Evolutionary conservation across 2,329 filamentous ascomycete genomes (phyloP), one percentile per base, ranked within the genome.

Genomic region (Diaporthe vaccinii): DNA sequence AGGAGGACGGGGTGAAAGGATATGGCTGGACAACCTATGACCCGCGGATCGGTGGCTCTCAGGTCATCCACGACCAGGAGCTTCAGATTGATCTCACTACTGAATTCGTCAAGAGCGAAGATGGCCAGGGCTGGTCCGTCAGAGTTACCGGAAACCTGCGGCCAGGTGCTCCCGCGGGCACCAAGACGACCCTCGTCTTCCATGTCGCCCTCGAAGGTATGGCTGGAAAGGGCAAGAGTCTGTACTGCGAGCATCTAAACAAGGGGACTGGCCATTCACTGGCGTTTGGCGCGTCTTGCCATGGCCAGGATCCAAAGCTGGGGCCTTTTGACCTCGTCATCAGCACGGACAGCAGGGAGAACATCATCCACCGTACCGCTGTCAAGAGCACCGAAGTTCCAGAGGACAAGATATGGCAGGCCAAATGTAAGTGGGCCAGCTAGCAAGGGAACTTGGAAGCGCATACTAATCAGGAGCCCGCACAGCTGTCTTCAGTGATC

Each of bases 1-100:
- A 94, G 81, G 86, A 93, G 82, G 91, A 93, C 81, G 72, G 89
- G 75, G 93, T 94, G 87, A 89, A 88, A 46, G 91, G 92, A 62
- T 94, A 93, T 79, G 92, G 92, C 76, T 94, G 92, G 92, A 91
- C 93, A 76, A 89, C 91, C 78, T 94, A 93, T 81, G 92, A 94
- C 80, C 89, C 92, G 28, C 87, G 92, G 69, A 89, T 88, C 73
- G 92, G 92, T 76, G 92, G 92, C 74, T 87, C 89, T 17, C 90
- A 94, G 82, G 90, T 89, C 1, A 91, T 94, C 75, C 90, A 92
- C 79, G 92, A 94, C 81, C 89, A 89, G 44, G 90, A 87, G 59
- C 93, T 93, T 80, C 87, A 86, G 70, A 84, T 94, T 71, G 92
- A 94, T 81, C 85, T 94, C 74, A 92, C 91, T n/a, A 93, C 92